Evolutionary conservation across 23 red algal genomes (phyloP), one percentile per base, ranked within the genome.

Genomic region (Gracilariopsis chorda): DNA sequence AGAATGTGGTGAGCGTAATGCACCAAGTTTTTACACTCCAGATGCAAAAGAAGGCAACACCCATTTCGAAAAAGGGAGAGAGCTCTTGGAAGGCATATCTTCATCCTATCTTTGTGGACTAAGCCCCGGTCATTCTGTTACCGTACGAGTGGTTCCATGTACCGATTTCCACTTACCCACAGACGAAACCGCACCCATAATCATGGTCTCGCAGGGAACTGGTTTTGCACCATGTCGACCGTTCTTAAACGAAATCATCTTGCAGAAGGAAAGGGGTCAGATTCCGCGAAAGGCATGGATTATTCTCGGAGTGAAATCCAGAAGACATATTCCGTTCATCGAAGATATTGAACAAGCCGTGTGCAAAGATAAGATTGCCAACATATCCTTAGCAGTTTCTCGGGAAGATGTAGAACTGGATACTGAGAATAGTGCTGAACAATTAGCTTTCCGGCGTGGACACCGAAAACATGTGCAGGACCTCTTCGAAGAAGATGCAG

Each of bases 381-480:
- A 59, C 9, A 41, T 81, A 12, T 81, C 77, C 10, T 27, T 81
- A 3, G 77, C 77, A 1, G 34, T 81, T 4, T 81, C 77, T 11
- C 77, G 51, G 25, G 77, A 81, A n/a, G 77, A 81, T 36, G 28
- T 81, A 34, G 77, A 81, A 23, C 47, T 81, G 7, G 77, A 81
- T 23, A 81, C 1, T 10, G 34, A 6, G 44, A 40, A 7, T 6
- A 58, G 55, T 27, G 27, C 35, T 2, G 1, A 3, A 2, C 46
- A 81, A 8, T 24, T 81, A 5, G 9, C 7, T 1, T 81, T 81
- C 28, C 29, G 77, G 27, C 3, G 44, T 6, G 46, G 25, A n/a
- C 46, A 23, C 1, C 27, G 77, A 21, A 81, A 81, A n/a, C 77
- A 59, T 28, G 1, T 81, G 1, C 4, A 23, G 1, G 77, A 59